Evolutionary conservation across 805 yeast species (phyloP).

Genomic region (Hanseniaspora pseudoguilliermondii): DNA sequence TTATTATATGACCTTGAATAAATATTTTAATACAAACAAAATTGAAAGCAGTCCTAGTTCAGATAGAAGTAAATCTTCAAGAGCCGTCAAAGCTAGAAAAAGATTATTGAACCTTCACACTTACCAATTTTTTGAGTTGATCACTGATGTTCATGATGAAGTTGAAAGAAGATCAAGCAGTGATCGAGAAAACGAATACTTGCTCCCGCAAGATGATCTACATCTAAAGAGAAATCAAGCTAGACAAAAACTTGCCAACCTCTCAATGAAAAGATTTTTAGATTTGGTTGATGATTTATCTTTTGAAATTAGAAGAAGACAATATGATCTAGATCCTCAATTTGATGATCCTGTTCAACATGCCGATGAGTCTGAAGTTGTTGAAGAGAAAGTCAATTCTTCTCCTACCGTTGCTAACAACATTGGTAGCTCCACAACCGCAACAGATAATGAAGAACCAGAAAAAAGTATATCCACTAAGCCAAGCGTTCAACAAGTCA

Average conservation of each 20-base stretch:
- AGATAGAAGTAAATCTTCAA: slow-evolving; percentile 28
- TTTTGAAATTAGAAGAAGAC: slow-evolving; percentile 72
- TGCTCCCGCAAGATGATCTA: slow-evolving; percentile 58
- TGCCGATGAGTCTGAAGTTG: neutral
- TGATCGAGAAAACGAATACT: slow-evolving; percentile 45
- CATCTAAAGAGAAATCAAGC: slow-evolving; percentile 96
- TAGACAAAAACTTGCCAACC: slow-evolving; percentile 72
- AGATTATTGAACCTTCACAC: slow-evolving; percentile 68
- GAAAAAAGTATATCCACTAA: neutral
- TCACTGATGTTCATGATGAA: slow-evolving; percentile 93
- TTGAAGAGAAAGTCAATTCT: neutral
- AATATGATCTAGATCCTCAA: slow-evolving; percentile 32
- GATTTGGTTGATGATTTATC: slow-evolving; percentile 84
- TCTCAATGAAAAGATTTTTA: slow-evolving; percentile 70
- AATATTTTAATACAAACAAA: neutral
- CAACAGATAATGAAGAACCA: neutral
- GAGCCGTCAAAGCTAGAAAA: slow-evolving; percentile 74
- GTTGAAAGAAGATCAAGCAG: slow-evolving; percentile 60
- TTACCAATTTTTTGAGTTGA: slow-evolving; percentile 75
- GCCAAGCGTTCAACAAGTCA: slow-evolving; percentile 37
- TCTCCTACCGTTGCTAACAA: neutral
- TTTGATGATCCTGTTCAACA: slow-evolving; percentile 9
- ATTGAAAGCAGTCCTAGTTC: neutral
- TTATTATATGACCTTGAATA: slow-evolving; percentile 7
- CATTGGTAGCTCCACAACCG: slow-evolving; percentile 1